Evolutionary conservation across 2,329 filamentous ascomycete genomes (phyloP), one percentile per base, ranked within the genome.

Genomic region (Chaetoscypha palmicola): DNA sequence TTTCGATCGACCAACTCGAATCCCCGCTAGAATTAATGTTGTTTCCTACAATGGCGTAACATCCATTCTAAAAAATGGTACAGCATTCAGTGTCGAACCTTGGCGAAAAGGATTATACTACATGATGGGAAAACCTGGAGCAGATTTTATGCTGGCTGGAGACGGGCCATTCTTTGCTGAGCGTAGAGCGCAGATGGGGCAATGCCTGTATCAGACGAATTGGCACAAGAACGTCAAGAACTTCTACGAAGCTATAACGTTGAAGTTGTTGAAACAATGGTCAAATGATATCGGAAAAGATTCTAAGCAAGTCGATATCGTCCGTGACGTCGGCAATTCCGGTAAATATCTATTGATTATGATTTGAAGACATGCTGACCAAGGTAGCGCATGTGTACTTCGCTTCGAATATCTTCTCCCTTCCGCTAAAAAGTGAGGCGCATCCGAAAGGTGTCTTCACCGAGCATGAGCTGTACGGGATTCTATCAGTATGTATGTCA

Each of bases 221-320:
- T 31, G 28, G 28, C 28, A 31, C 9, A 31, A 31, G 28, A 31
- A 14, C 28, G 28, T 31, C 9, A 31, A 72, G 11, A 74, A 73
- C 38, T 91, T 31, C 56, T 88, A 84, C 59, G 70, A 78, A 10
- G 67, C 73, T 22, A 77, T 75, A 19, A 79, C 76, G 1, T 67
- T 76, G 45, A 66, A 72, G 30, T 68, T 90, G 3, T 68, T 91
- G 20, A 60, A 65, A 1, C 70, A 79, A 33, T 85, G 85, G 60
- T 77, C 75, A 34, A 83, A 78, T 62, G 72, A 69, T 45, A 71
- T 90, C 32, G 73, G 68, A 3, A 34, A 34, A 3, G 20, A 30
- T 5, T 9, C 39, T 10, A 37, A 46, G 14, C 71, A 73, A 46
- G 73, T 87, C 32, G 86, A 91, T 52, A 69, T 89, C 71, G 73